phyloP scores from a whole-genome alignment of 441 rosid species.

The Adansonia madagascariensis region DNA sequence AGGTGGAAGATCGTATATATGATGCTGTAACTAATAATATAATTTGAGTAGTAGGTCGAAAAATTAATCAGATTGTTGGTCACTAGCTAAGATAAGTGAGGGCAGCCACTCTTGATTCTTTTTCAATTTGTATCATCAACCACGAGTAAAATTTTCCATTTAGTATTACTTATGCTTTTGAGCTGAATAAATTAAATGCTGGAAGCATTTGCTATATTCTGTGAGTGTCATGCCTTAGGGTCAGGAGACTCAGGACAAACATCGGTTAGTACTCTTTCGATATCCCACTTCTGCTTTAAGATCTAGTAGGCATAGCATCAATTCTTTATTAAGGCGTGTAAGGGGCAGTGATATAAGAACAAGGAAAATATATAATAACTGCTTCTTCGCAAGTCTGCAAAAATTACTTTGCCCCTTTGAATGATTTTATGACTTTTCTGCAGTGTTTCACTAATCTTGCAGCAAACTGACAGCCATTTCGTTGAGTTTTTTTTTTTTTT shows the following conservation, averaged over 20 bases:
- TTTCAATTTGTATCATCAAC: neutral
- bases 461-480: no score
- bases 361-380: neutral
- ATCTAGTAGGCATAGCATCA: neutral
- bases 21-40: neutral
- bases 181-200: neutral
- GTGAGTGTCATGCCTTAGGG: neutral
- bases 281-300: neutral
- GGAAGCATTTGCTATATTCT: neutral
- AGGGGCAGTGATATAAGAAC: neutral
- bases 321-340: neutral
- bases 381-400: neutral
- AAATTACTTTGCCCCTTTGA: neutral
- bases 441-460: neutral
- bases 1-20: constrained; percentile 11
- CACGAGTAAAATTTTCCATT: neutral
- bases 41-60: neutral
- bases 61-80: neutral
- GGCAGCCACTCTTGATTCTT: neutral
- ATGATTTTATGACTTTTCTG: neutral
- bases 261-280: no score
- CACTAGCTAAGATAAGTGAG: neutral
- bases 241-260: no score
- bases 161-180: neutral
- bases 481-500: no score